A percentile compares a stretch with the other conserved stretches of the same genome.
These are phyloP conservation scores for Aspergillus spinulosporus DNA, from an alignment of 2,329 filamentous ascomycete species.

Conservation along the genomic window DNA sequence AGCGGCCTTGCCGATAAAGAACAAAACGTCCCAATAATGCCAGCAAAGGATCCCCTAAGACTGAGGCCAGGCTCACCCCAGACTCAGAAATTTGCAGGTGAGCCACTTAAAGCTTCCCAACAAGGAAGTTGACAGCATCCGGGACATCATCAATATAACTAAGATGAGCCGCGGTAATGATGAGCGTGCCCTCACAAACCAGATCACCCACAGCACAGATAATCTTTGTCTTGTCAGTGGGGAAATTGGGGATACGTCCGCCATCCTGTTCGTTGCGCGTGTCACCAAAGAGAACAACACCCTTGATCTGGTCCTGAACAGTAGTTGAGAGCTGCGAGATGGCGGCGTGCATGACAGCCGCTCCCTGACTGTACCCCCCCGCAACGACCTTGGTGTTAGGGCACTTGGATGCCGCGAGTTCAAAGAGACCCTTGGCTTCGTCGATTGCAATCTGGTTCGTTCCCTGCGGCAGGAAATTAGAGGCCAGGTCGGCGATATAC, in stretches of 20 bases:
- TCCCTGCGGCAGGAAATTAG: constrained; percentile 42
- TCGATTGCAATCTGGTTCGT: constrained; percentile 39
- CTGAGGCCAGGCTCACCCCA: too few relatives aligned
- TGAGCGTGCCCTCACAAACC: constrained; percentile 51
- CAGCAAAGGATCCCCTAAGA: too few relatives aligned
- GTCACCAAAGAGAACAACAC: constrained; percentile 46
- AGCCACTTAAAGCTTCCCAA: background rate
- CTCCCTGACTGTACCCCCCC: constrained; percentile 48
- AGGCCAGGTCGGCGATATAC: constrained; percentile 41
- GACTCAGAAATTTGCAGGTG: too few relatives aligned
- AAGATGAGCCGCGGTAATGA: constrained; percentile 42
- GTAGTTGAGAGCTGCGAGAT: constrained; percentile 36
- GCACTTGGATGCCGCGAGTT: constrained; percentile 46
- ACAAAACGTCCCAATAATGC: too few relatives aligned
- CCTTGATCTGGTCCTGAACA: constrained; percentile 36
- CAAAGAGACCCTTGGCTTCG: constrained; percentile 46
- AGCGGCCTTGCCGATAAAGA: too few relatives aligned
- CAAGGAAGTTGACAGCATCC: background rate
- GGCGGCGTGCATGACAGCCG: constrained; percentile 46
- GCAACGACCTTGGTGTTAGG: constrained; percentile 48
- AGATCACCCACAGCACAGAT: constrained; percentile 51
- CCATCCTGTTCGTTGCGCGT: constrained; percentile 45
- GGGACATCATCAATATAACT: constrained; percentile 31
- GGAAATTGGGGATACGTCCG: constrained; percentile 43
- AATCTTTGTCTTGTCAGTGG: constrained; percentile 47